phyloP scores from a whole-genome alignment of 345 rosid species.

The Heritiera littoralis region DNA sequence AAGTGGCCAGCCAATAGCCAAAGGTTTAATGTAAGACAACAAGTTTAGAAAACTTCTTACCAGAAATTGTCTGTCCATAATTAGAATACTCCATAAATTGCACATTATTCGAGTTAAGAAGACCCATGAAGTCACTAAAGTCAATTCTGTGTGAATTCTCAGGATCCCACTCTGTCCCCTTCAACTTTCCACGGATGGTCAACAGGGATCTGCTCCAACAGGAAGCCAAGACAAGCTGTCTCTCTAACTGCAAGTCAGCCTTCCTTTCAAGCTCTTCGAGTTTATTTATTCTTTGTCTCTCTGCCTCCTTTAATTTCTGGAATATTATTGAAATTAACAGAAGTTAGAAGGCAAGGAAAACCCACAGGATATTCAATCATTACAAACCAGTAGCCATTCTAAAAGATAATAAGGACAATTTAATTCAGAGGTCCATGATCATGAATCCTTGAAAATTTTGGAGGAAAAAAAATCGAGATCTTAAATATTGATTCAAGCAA shows the following conservation, averaged over 20 bases:
- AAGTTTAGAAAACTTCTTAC: conserved; percentile 35
- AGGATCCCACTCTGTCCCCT: conserved; percentile 93
- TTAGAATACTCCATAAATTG: conserved; percentile 88
- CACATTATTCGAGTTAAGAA: conserved; percentile 78
- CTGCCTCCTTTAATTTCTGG: conserved; percentile 69
- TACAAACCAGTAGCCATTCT: not conserved
- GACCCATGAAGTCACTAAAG: conserved; percentile 74
- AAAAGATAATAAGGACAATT: not conserved
- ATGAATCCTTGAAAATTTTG: conserved; percentile 2
- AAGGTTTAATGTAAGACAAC: not conserved
- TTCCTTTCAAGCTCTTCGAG: conserved; percentile 76
- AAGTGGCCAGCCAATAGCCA: not conserved
- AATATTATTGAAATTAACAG: conserved; percentile 13
- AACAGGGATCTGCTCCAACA: conserved; percentile 80
- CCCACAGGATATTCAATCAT: not conserved
- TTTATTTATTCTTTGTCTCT: conserved; percentile 61
- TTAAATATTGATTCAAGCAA: not conserved
- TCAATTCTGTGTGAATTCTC: conserved; percentile 68
- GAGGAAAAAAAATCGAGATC: not conserved
- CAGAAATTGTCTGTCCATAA: conserved; percentile 86
- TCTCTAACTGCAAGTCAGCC: conserved; percentile 78
- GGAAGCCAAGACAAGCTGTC: conserved; percentile 92
- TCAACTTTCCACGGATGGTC: conserved; percentile 73
- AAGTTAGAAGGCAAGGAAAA: not conserved
- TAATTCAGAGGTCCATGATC: not conserved